Evolutionary conservation across 1,284 basidiomycete species (phyloP).

Genomic region (Vanrija sp.): DNA sequence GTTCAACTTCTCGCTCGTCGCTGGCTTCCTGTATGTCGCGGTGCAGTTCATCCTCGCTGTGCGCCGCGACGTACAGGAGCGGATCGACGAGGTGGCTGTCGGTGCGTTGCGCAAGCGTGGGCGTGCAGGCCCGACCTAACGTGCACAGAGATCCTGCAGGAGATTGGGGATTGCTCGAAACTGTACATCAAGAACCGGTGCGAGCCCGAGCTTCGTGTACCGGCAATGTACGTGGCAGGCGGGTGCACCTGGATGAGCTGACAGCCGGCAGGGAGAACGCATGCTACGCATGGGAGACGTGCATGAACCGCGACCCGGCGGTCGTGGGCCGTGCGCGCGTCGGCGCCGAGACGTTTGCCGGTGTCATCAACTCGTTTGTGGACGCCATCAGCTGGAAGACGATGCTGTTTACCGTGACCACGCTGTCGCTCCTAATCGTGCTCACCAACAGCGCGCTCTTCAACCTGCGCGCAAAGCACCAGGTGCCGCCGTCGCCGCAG

Average conservation of each 20-base stretch:
- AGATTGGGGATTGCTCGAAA: constrained; percentile 76
- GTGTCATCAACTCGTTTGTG: constrained; percentile 92
- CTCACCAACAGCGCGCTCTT: constrained; percentile 77
- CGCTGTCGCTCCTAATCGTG: constrained; percentile 70
- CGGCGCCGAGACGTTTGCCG: constrained; percentile 89
- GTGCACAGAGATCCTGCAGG: constrained; percentile 71
- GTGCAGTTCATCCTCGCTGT: constrained; percentile 84
- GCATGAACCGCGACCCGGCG: constrained; percentile 90
- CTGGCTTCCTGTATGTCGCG: constrained; percentile 78
- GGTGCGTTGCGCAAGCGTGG: constrained; percentile 54
- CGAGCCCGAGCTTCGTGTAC: constrained; percentile 60
- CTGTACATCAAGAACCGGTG: constrained; percentile 81
- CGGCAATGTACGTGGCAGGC: constrained; percentile 61
- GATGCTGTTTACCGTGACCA: constrained; percentile 77
- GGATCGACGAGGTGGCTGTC: constrained; percentile 82
- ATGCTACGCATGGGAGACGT: constrained; percentile 87
- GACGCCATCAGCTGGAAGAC: constrained; percentile 97
- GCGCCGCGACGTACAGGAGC: constrained; percentile 81
- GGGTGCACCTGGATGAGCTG: background rate
- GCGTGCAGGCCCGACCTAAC: constrained; percentile 4
- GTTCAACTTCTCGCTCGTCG: constrained; percentile 84
- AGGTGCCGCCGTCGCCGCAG: constrained; percentile 9
- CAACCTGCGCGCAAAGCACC: constrained; percentile 46
- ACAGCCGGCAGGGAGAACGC: constrained; percentile 56
- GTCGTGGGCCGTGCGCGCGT: constrained; percentile 83